These are phyloP conservation scores for Sugiyamaella xylanicola DNA, from an alignment of 1,139 yeast species.

Conservation along the genomic window DNA sequence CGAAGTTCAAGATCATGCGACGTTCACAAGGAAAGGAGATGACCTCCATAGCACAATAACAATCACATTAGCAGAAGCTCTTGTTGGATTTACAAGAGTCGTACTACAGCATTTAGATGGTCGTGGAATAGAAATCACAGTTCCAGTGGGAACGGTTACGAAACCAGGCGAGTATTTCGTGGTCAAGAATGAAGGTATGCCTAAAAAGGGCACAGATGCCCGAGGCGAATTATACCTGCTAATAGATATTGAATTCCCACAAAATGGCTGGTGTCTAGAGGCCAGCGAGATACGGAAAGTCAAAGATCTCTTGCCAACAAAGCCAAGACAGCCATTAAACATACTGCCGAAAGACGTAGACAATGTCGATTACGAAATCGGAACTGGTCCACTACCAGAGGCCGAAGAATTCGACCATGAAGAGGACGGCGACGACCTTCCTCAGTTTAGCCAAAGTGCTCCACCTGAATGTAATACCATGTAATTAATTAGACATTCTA, in stretches of 20 bases:
- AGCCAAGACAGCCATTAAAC: conserved; percentile 23
- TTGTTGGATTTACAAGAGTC: conserved; percentile 74
- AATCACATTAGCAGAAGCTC: conserved; percentile 75
- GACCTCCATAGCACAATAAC: conserved; percentile 64
- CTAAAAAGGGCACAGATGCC: conserved; percentile 49
- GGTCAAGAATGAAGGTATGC: conserved; percentile 86
- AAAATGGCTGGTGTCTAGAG: conserved; percentile 49
- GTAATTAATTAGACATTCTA: conserved; percentile 25
- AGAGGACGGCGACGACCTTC: conserved; percentile 19
- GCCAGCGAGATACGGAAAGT: conserved; percentile 34
- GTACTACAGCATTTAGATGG: conserved; percentile 81
- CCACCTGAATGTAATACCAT: conserved; percentile 33
- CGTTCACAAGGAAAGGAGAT: conserved; percentile 59
- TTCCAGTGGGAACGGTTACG: conserved; percentile 65
- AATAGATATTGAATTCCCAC: conserved; percentile 77
- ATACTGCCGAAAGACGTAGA: conserved; percentile 30
- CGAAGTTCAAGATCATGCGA: conserved; percentile 48
- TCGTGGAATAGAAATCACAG: conserved; percentile 66
- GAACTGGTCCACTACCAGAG: conserved; percentile 18
- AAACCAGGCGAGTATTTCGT: conserved; percentile 75
- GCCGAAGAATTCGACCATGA: conserved; percentile 23
- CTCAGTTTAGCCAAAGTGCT: conserved; percentile 16
- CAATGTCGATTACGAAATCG: conserved; percentile 31
- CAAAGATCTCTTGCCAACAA: conserved; percentile 33
- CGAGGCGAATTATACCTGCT: conserved; percentile 77